Percentiles rank a stretch among this genome's conserved stretches.
Evolutionary conservation across 495 filamentous ascomycete species (phyloP).

Genomic region (Aspergillus nanangensis): DNA sequence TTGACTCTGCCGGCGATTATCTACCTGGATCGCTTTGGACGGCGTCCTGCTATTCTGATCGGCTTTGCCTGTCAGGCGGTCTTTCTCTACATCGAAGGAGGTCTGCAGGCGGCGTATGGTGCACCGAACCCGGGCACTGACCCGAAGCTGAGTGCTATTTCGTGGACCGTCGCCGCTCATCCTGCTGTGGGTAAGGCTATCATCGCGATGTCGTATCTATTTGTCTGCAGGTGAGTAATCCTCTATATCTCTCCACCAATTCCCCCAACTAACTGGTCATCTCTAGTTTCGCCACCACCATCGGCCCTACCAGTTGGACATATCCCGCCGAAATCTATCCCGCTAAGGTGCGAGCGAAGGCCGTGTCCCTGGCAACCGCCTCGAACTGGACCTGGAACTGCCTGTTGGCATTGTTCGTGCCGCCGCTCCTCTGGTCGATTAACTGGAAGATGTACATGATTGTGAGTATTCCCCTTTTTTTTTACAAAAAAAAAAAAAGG

Average conservation of each 20-base stretch:
- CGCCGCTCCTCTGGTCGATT: conserved; percentile 13
- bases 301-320: conserved; percentile 44
- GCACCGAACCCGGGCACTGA: conserved; percentile 36
- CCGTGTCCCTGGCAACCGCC: conserved; percentile 59
- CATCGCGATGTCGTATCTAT: conserved; percentile 61
- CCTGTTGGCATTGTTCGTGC: conserved; percentile 14
- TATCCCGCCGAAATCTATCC: conserved; percentile 68
- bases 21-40: conserved; percentile 50
- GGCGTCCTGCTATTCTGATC: conserved; percentile 46
- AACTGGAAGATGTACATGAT: conserved; percentile 22
- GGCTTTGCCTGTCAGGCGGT: conserved; percentile 48
- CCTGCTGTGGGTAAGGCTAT: conserved; percentile 42
- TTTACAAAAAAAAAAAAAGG: no score
- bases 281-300: conserved; percentile 54
- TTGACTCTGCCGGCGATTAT: conserved; percentile 60
- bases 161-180: conserved; percentile 55
- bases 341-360: conserved; percentile 60
- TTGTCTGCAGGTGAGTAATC: no score
- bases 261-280: no score
- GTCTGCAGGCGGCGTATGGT: conserved; percentile 60
- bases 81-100: conserved; percentile 49
- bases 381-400: conserved; percentile 61
- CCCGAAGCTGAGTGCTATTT: conserved; percentile 38
- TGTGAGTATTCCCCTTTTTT: conserved; percentile 5
- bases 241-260: no score